Conservation (phyloP, 1,139 yeast genomes). For the Debaryomyces udenii region DNA sequence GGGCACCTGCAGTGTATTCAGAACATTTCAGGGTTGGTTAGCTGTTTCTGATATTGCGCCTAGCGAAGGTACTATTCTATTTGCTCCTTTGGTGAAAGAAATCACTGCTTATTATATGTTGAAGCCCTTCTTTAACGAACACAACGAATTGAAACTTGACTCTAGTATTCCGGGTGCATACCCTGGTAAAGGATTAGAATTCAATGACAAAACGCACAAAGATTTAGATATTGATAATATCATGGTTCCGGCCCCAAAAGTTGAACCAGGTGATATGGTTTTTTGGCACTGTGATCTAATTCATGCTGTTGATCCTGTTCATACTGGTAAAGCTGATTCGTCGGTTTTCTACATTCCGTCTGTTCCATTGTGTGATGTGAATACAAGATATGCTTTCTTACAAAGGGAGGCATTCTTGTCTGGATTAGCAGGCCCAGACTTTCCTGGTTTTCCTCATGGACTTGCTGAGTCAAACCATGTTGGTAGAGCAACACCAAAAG, state of each 20-base stretch:
- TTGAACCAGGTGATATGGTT: constrained; percentile 45
- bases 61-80: constrained; percentile 47
- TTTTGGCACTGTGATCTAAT: constrained; percentile 54
- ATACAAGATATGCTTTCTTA: constrained; percentile 24
- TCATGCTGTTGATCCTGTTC: constrained; percentile 51
- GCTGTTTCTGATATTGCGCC: constrained; percentile 29
- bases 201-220: constrained; percentile 23
- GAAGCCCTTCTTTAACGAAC: constrained; percentile 44
- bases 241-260: constrained; percentile 36
- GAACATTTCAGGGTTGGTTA: constrained; percentile 49
- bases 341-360: constrained; percentile 26
- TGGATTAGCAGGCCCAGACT: constrained; percentile 33
- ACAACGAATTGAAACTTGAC: constrained; percentile 22
- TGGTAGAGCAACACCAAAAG: constrained; percentile 19
- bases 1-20: constrained; percentile 38
- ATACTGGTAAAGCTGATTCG: constrained; percentile 29
- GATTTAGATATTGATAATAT: constrained; percentile 29
- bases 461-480: constrained; percentile 27
- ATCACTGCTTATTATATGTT: constrained; percentile 45
- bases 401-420: constrained; percentile 29
- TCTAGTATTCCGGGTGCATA: constrained; percentile 30
- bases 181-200: constrained; percentile 27
- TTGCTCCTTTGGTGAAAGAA: constrained; percentile 41
- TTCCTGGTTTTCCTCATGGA: constrained; percentile 33
- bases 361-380: constrained; percentile 29